These are phyloP conservation scores for Tuber aestivum DNA, from an alignment of 495 filamentous ascomycete genomes.

Conservation along the genomic window DNA sequence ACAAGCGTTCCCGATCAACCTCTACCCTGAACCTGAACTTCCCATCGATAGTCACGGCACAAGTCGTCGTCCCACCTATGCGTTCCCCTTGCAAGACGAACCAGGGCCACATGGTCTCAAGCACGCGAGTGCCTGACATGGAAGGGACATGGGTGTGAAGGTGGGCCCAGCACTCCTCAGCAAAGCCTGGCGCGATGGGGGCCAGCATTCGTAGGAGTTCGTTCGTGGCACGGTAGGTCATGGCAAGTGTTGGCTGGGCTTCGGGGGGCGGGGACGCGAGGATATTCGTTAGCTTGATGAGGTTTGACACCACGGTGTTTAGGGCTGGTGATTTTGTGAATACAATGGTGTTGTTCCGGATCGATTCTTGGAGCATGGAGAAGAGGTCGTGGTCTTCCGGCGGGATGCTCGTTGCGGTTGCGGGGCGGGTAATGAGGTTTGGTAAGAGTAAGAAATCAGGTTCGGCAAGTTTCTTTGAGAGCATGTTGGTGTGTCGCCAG, in stretches of 20 bases:
- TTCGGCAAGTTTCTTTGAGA: slow-evolving; percentile 10
- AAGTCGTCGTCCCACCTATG: slow-evolving; percentile 31
- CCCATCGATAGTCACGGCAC: slow-evolving; percentile 71
- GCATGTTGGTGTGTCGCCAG: slow-evolving; percentile 12
- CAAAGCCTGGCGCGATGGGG: slow-evolving; percentile 68
- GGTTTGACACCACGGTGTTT: slow-evolving; percentile 74
- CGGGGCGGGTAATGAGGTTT: background rate
- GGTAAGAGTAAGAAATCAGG: slow-evolving; percentile 19
- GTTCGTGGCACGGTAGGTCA: slow-evolving; percentile 40
- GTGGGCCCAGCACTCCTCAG: slow-evolving; percentile 71
- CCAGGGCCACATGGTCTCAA: slow-evolving; percentile 31
- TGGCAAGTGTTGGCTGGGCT: slow-evolving; percentile 44
- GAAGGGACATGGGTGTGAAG: slow-evolving; percentile 44
- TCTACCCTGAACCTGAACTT: slow-evolving; percentile 61
- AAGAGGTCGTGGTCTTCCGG: slow-evolving; percentile 6
- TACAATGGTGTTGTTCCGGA: background rate
- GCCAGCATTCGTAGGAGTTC: slow-evolving; percentile 64
- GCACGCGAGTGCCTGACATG: slow-evolving; percentile 12
- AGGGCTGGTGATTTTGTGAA: slow-evolving; percentile 50
- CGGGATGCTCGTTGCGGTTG: slow-evolving; percentile 10
- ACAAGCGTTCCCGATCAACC: slow-evolving; percentile 46
- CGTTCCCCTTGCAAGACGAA: slow-evolving; percentile 19
- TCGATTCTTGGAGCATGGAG: slow-evolving; percentile 1
- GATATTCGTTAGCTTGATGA: slow-evolving; percentile 70
- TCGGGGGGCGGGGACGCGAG: slow-evolving; percentile 46